These are phyloP conservation scores for Amanita thiersii DNA, from an alignment of 768 basidiomycete species.

Conservation along the genomic window DNA sequence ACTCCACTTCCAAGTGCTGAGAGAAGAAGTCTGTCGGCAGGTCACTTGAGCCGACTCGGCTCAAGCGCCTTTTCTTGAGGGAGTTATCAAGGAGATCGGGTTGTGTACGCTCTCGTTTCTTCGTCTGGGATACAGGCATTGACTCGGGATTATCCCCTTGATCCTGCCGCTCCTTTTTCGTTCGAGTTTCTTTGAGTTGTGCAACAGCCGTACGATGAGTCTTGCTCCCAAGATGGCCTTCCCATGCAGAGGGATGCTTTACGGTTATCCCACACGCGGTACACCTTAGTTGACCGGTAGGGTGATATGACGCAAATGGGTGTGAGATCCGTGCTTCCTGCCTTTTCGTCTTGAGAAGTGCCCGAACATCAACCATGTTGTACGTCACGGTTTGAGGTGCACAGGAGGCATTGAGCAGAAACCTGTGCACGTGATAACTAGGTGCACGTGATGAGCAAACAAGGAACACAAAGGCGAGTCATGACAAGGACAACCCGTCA, in stretches of 20 bases:
- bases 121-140: no score
- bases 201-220: constrained; percentile 61
- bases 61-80: constrained; percentile 7
- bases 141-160: constrained; percentile 17
- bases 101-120: no score
- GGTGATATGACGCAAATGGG: constrained; percentile 62
- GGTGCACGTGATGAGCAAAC: no score
- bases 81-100: no score
- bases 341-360: constrained; percentile 77
- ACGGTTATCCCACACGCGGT: constrained; percentile 51
- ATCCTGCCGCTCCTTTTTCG: constrained; percentile 22
- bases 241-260: constrained; percentile 81
- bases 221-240: constrained; percentile 81
- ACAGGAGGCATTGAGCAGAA: no score
- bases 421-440: no score
- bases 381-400: neutral
- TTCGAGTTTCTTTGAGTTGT: constrained; percentile 50
- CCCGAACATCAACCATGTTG: constrained; percentile 71
- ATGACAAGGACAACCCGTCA: no score
- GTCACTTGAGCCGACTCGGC: constrained; percentile 11
- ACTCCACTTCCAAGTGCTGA: no score
- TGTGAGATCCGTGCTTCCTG: constrained; percentile 68
- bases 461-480: no score
- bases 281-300: constrained; percentile 64
- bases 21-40: constrained; percentile 78